A percentile compares a stretch with the other conserved stretches of the same genome.
These are phyloP conservation scores for Bipolaris bicolor DNA, from an alignment of 2,329 filamentous ascomycete species.

Conservation along the genomic window DNA sequence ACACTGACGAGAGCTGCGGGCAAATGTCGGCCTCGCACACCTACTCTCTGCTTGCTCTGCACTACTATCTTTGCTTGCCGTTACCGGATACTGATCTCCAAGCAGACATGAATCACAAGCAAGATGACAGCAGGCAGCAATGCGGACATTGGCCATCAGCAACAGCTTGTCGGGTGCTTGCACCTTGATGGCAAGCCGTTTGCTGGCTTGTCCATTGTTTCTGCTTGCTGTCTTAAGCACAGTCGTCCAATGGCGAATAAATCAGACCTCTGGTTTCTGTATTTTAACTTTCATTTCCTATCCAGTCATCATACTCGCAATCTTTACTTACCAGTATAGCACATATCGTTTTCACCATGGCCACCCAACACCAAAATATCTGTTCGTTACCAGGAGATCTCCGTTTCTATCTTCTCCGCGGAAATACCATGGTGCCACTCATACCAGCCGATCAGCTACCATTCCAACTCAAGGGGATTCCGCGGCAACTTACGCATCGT, in stretches of 20 bases:
- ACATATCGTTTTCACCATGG: conserved; percentile 14
- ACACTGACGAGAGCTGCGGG: background rate
- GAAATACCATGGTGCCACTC: conserved; percentile 47
- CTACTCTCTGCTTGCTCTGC: background rate
- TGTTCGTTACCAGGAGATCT: conserved; percentile 24
- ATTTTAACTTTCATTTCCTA: background rate
- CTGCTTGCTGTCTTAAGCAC: conserved; percentile 23
- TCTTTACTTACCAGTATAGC: background rate
- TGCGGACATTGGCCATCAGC: background rate
- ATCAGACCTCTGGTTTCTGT: background rate
- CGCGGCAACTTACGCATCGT: conserved; percentile 40
- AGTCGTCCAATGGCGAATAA: conserved; percentile 4
- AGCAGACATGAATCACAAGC: background rate
- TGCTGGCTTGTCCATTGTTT: conserved; percentile 10
- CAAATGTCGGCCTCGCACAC: background rate
- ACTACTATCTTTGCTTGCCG: background rate
- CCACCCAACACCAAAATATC: background rate
- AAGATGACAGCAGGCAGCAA: background rate
- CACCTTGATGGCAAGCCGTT: conserved; percentile 2
- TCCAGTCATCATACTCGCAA: background rate
- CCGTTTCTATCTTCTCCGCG: conserved; percentile 49
- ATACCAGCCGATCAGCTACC: conserved; percentile 54
- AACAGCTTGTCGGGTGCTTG: background rate
- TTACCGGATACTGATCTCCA: background rate
- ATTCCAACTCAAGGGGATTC: conserved; percentile 47